Conservation (phyloP, 352 stramenopile genomes). For the Globisporangium orthogonon region DNA sequence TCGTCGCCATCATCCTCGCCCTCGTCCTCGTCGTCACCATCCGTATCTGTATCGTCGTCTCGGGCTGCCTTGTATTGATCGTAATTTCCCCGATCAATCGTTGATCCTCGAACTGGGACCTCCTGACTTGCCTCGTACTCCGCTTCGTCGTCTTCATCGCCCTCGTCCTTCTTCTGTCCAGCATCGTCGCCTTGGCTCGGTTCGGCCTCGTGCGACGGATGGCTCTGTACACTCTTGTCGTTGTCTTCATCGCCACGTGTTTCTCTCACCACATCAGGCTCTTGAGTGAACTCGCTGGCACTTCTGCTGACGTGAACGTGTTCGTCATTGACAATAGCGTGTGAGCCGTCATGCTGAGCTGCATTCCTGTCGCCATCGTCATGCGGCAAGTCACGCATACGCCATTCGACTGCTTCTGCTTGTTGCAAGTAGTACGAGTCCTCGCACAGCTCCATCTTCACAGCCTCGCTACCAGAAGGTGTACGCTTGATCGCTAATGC, state of each 20-base stretch:
- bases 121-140: slow-evolving; percentile 14
- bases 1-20: slow-evolving; percentile 8
- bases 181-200: slow-evolving; percentile 7
- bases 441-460: no score
- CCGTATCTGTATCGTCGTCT: slow-evolving; percentile 4
- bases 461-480: no score
- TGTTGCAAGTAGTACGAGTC: no score
- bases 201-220: not conserved
- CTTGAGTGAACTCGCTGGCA: not conserved
- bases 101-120: slow-evolving; percentile 19
- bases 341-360: no score
- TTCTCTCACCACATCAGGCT: not conserved
- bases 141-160: slow-evolving; percentile 15
- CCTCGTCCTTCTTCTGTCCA: slow-evolving; percentile 14
- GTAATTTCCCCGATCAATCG: slow-evolving; percentile 49
- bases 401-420: no score
- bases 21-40: slow-evolving; percentile 12
- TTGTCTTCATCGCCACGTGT: not conserved
- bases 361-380: no score
- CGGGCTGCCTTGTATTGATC: slow-evolving; percentile 24
- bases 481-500: no score
- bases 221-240: not conserved
- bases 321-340: no score
- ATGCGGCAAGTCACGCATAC: no score
- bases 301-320: no score